Base-by-base conservation (phyloP, 495 filamentous ascomycete species). In the Xylaria castorea region DNA sequence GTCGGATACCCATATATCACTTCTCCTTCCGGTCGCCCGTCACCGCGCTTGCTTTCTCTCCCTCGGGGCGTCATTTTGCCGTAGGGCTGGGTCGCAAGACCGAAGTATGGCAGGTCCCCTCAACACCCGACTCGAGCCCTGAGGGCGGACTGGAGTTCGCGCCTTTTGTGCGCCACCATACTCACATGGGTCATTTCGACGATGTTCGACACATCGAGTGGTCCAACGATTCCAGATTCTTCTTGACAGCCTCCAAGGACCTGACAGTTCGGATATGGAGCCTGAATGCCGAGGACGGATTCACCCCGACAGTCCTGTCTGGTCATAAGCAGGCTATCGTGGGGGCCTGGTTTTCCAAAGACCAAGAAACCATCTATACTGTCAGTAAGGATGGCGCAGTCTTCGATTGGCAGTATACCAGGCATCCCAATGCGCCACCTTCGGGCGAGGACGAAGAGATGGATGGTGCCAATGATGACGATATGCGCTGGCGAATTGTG, bases 221-320 rank as follows among this genome's bases (percentile, higher is more conserved):
- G 96, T 97, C 95, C 14, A 90, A 89, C 77, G 96, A 99, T 83
- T 98, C 96, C 20, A 87, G 95, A 44, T 99, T 99, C 85, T 92
- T 98, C 79, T 83, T 99, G 60, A 97, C 91, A 67, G 88, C 96
- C 2, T 93, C 94, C 1, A 97, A 93, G 80, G 96, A 99, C 77
- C 82, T 98, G 80, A 98, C 96, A 0, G 91, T 92, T 53, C 90
- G 94, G 75, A 92, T 99, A 89, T 98, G 94, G 93, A 98, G 95
- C 76, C 83, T 97, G 74, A 86, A 97, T 75, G 88, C 91, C 1
- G 94, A 97, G 76, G 92, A 94, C 68, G 93, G 91, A 9, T 98
- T 98, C 79, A 88, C 90, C 53, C 95, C 94, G 14, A 98, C 97
- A 16, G 92, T 92, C 42, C 79, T 99, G 75, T 91, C 93, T 32